Percentiles rank a stretch among this genome's conserved stretches.
Evolutionary conservation across 345 rosid species (phyloP).

Genomic region (Excoecaria cochinchinensis): DNA sequence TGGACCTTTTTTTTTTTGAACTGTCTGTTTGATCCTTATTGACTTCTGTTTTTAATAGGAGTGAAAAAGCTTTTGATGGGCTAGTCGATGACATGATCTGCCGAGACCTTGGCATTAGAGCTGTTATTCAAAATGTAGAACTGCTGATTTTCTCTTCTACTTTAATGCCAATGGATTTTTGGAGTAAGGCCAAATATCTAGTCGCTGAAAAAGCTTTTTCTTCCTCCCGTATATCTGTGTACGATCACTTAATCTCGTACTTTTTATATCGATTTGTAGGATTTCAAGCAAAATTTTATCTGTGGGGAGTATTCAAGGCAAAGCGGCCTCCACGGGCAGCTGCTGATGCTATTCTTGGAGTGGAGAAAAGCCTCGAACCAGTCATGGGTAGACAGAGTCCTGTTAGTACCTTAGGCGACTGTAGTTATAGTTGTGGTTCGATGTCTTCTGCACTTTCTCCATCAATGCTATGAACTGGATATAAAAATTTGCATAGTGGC

Average conservation of each 20-base stretch:
- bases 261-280: constrained; percentile 37
- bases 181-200: constrained; percentile 53
- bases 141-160: constrained; percentile 64
- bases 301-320: constrained; percentile 72
- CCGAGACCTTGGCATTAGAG: constrained; percentile 52
- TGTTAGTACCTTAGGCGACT: constrained; percentile 11
- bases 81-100: constrained; percentile 52
- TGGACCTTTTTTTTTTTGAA: background rate
- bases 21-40: too few relatives aligned
- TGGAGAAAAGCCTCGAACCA: background rate
- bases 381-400: constrained; percentile 1
- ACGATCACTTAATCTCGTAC: background rate
- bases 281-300: constrained; percentile 46
- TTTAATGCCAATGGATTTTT: constrained; percentile 43
- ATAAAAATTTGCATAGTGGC: background rate
- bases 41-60: constrained; percentile 32
- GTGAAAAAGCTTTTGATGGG: constrained; percentile 36
- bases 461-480: background rate
- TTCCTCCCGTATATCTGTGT: background rate
- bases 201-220: background rate
- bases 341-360: background rate
- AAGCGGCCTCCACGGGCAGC: constrained; percentile 20
- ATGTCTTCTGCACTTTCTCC: background rate
- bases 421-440: background rate
- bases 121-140: constrained; percentile 49